Evolutionary conservation across 805 yeast genomes (phyloP), one percentile per base, ranked within the genome.

Genomic region (Lipomyces sp.): DNA sequence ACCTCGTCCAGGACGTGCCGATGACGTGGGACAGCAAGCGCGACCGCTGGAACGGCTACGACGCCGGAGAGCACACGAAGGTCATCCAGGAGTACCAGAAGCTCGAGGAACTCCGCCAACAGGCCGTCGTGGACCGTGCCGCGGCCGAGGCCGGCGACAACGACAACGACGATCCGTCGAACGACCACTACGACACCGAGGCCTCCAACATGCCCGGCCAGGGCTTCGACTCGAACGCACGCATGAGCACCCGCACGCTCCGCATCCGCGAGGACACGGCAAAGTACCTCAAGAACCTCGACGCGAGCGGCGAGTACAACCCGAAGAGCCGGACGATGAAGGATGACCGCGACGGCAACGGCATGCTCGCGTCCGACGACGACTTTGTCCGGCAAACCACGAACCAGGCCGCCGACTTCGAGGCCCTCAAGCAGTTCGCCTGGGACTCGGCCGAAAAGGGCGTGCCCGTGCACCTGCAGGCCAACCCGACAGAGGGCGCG

Each of bases 1-100:
- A 64, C 2, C 48, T 55, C 11, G 49, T 64, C 3, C 60, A 62
- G 33, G 57, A 57, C 4, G 59, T 61, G 11, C 62, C 55, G 13
- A 56, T 62, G 24, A 77, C 75, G 40, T 86, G 81, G 75, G 95
- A 85, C 61, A 76, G 82, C 10, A 83, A 82, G 56, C 69, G 89
- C 51, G 95, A 86, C 66, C 72, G 87, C 51, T 86, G 93, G 95
- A 84, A 78, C 62, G 95, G 95, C 0, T 85, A 80, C 63, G 81
- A 83, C 40, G 74, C 79, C 1, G 70, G 72, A 10, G 87, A 84
- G 46, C 86, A 84, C 70, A 76, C 74, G 42, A 68, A 73, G 11
- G 75, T 77, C 28, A 59, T 80, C 4, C 64, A 68, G 45, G 69
- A 70, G 40, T 78, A 84, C 78, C 70, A 73, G 47, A 61, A 55